Evolutionary conservation across 352 stramenopile genomes (phyloP).

Genomic region (Pythium guiyangense): DNA sequence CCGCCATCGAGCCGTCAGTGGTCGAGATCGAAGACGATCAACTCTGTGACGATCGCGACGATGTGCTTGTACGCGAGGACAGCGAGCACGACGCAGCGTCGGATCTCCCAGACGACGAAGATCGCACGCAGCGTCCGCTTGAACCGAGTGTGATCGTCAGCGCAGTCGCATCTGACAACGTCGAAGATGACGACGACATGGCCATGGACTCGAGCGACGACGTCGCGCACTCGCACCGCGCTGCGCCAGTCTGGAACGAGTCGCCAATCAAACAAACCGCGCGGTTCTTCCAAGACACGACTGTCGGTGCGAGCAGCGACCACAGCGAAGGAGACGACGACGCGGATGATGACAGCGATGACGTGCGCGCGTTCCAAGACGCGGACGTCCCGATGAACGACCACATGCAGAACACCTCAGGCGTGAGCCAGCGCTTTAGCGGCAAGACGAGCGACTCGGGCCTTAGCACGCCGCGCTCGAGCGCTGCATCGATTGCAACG

Average conservation of each 20-base stretch:
- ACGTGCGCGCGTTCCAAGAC: neutral
- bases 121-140: neutral
- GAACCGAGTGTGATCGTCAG: neutral
- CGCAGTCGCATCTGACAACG: neutral
- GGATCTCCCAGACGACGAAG: neutral
- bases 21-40: neutral
- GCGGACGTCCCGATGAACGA: neutral
- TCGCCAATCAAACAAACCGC: neutral
- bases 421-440: neutral
- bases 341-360: neutral
- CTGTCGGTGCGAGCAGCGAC: neutral
- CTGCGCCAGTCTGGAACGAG: conserved; percentile 2
- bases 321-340: conserved; percentile 2
- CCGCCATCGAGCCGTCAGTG: neutral
- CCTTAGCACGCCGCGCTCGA: no score
- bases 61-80: neutral
- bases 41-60: neutral
- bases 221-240: neutral
- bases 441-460: neutral
- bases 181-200: neutral
- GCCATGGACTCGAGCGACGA: conserved; percentile 1
- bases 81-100: neutral
- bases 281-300: neutral
- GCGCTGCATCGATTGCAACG: neutral
- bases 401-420: neutral